These are phyloP conservation scores for Panicum miliaceum DNA, from an alignment of 176 grass and related monocot species.

Conservation along the genomic window DNA sequence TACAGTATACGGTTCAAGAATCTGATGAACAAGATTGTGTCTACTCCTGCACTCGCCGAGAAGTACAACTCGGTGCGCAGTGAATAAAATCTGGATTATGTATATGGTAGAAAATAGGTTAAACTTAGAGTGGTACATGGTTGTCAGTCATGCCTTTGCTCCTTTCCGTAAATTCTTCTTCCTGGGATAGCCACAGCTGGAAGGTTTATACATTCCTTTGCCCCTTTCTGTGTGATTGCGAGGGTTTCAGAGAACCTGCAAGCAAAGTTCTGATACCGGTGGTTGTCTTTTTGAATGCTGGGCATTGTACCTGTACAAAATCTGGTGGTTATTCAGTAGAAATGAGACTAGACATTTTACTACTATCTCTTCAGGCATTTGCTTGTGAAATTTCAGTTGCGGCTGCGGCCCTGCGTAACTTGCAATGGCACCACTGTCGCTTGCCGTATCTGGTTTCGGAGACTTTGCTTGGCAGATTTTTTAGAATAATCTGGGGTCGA, in stretches of 20 bases:
- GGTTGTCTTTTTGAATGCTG: constrained; percentile 12
- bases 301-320: constrained; percentile 33
- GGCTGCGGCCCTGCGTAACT: neutral
- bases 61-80: constrained; percentile 92
- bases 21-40: constrained; percentile 82
- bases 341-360: neutral
- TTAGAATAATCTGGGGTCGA: neutral
- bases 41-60: constrained; percentile 63
- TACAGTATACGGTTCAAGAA: constrained; percentile 93
- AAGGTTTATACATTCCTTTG: neutral
- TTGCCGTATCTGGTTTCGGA: neutral
- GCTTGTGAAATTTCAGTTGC: neutral
- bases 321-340: constrained; percentile 16
- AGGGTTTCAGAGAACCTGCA: neutral
- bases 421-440: neutral
- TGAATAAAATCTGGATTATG: constrained; percentile 56
- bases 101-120: constrained; percentile 51
- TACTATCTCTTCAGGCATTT: neutral
- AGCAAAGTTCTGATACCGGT: neutral
- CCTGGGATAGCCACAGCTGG: neutral
- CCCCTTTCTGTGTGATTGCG: neutral
- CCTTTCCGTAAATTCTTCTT: neutral
- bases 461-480: no score
- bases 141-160: neutral
- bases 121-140: constrained; percentile 21